A percentile compares a stretch with the other conserved stretches of the same genome.
phyloP scores from a whole-genome alignment of 1,284 basidiomycete genomes.

The Melampsora occidentalis region DNA sequence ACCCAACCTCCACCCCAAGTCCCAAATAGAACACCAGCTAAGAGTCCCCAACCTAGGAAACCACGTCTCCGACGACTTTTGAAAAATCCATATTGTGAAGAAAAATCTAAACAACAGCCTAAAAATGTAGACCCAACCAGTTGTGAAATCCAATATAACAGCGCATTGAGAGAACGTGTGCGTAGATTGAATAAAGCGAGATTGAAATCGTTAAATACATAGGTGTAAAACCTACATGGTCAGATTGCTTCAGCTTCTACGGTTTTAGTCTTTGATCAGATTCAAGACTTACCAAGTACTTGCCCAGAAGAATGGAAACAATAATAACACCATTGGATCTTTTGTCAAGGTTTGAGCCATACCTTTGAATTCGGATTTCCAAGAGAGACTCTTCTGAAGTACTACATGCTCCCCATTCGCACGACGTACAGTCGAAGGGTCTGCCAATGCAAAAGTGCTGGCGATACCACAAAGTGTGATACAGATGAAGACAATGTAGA shows the following conservation, averaged over 20 bases:
- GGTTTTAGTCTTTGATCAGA: too few species aligned
- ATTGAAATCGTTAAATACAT: constrained; percentile 48
- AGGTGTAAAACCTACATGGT: constrained; percentile 35
- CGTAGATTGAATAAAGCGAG: constrained; percentile 52
- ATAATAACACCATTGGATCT: constrained; percentile 47
- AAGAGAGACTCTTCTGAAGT: constrained; percentile 48
- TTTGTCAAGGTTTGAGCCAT: constrained; percentile 46
- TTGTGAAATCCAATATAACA: constrained; percentile 55
- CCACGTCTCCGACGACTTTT: constrained; percentile 46
- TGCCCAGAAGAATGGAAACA: constrained; percentile 50
- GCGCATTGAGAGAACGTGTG: constrained; percentile 52
- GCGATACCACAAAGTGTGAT: constrained; percentile 43
- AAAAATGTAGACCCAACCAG: constrained; percentile 48
- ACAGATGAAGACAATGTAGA: constrained; percentile 49
- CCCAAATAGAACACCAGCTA: constrained; percentile 48
- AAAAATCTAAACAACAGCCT: constrained; percentile 47
- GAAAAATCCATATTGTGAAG: constrained; percentile 44
- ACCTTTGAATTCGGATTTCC: constrained; percentile 47
- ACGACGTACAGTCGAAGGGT: constrained; percentile 45
- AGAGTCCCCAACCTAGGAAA: constrained; percentile 49
- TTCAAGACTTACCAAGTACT: constrained; percentile 45
- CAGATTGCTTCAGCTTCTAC: too few species aligned
- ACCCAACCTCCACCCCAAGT: constrained; percentile 51
- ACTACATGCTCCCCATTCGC: constrained; percentile 48
- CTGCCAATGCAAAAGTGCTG: constrained; percentile 31